phyloP scores from a whole-genome alignment of 2,329 filamentous ascomycete species.

The Lecanicillium sp. region DNA sequence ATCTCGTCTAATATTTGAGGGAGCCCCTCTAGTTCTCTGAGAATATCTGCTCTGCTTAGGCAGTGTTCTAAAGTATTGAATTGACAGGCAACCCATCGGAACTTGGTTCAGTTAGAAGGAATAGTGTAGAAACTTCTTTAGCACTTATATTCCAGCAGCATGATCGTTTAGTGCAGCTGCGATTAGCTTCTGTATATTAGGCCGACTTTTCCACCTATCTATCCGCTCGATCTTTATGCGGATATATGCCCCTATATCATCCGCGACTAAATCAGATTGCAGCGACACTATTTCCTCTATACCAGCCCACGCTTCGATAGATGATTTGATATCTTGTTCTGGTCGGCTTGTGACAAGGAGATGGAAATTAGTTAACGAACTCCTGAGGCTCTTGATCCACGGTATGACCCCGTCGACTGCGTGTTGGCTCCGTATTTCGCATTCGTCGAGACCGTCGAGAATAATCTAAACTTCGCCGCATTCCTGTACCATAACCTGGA shows the following conservation, averaged over 20 bases:
- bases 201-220: neutral
- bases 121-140: neutral
- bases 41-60: neutral
- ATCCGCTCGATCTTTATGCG: neutral
- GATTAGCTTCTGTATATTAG: neutral
- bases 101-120: neutral
- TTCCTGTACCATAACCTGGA: neutral
- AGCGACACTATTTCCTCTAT: constrained; percentile 1
- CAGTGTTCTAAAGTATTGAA: constrained; percentile 4
- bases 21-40: neutral
- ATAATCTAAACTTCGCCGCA: constrained; percentile 2
- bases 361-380: neutral
- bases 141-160: neutral
- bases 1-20: constrained; percentile 3
- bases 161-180: neutral
- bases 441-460: constrained; percentile 3
- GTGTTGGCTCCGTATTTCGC: constrained; percentile 1
- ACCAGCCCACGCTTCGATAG: neutral
- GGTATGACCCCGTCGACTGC: neutral
- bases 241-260: neutral
- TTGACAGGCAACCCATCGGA: constrained; percentile 8
- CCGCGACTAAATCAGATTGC: constrained; percentile 1
- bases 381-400: constrained; percentile 1
- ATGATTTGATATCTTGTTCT: constrained; percentile 3
- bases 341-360: constrained; percentile 4